A percentile compares a stretch with the other conserved stretches of the same genome.
Evolutionary conservation across 2,329 filamentous ascomycete species (phyloP).

Genomic region (Didymellaceae sp.): DNA sequence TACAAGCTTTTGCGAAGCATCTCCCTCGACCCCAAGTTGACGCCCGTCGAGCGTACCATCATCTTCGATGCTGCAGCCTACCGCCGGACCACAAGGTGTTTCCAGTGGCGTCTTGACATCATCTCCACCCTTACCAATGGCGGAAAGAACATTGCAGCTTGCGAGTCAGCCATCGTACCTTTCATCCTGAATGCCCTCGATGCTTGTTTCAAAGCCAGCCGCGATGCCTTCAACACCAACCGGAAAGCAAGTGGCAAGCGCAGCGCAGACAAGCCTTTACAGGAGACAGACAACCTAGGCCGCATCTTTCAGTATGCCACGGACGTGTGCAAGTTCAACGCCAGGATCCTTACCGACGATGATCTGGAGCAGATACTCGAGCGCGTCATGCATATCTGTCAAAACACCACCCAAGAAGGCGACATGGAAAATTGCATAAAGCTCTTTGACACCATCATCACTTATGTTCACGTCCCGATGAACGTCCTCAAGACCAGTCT

Average conservation of each 20-base stretch:
- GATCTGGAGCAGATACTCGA: slow-evolving; percentile 68
- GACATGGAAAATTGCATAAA: slow-evolving; percentile 72
- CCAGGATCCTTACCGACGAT: slow-evolving; percentile 69
- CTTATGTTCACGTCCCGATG: slow-evolving; percentile 72
- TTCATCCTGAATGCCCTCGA: slow-evolving; percentile 44
- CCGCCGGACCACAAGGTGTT: slow-evolving; percentile 36
- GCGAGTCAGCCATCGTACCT: slow-evolving; percentile 44
- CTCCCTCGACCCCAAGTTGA: slow-evolving; percentile 42
- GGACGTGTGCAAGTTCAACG: slow-evolving; percentile 78
- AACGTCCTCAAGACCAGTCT: slow-evolving; percentile 70
- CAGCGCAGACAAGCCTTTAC: slow-evolving; percentile 24
- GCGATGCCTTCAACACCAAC: slow-evolving; percentile 31
- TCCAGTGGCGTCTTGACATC: slow-evolving; percentile 45
- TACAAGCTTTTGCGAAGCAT: slow-evolving; percentile 46
- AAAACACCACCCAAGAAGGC: slow-evolving; percentile 67
- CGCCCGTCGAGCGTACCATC: slow-evolving; percentile 45
- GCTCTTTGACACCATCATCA: slow-evolving; percentile 73
- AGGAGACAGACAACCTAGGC: slow-evolving; percentile 53
- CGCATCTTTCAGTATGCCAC: slow-evolving; percentile 70
- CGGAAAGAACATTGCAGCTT: slow-evolving; percentile 48
- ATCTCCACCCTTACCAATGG: slow-evolving; percentile 46
- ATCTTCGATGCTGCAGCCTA: slow-evolving; percentile 47
- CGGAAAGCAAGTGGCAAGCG: slow-evolving; percentile 39
- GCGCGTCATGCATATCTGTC: slow-evolving; percentile 69
- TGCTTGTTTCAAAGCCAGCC: slow-evolving; percentile 41